Percentiles rank a stretch among this genome's conserved stretches.
These are phyloP conservation scores for Bipolaris cookei DNA, from an alignment of 2,329 filamentous ascomycete genomes.

Conservation along the genomic window DNA sequence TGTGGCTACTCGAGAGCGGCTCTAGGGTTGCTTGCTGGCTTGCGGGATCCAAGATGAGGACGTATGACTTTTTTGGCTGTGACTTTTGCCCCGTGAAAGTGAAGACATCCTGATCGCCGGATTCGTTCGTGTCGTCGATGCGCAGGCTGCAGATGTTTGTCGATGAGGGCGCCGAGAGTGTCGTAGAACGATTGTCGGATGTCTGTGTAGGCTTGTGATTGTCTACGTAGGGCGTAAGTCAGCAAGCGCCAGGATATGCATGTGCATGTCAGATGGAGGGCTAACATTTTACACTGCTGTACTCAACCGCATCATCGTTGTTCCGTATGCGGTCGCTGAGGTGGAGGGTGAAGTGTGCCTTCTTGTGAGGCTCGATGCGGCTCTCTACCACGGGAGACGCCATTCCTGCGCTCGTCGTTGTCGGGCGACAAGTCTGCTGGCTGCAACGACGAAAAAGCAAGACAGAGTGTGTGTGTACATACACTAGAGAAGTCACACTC, in stretches of 20 bases:
- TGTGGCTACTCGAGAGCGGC: slow-evolving; percentile 78
- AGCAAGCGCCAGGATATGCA: slow-evolving; percentile 22
- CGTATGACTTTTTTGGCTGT: slow-evolving; percentile 46
- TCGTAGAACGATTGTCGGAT: slow-evolving; percentile 37
- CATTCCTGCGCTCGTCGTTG: slow-evolving; percentile 27
- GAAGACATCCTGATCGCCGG: slow-evolving; percentile 44
- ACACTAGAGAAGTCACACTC: neutral
- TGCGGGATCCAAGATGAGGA: slow-evolving; percentile 75
- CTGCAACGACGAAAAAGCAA: neutral
- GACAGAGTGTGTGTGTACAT: neutral
- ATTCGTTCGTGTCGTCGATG: slow-evolving; percentile 35
- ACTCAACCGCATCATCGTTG: slow-evolving; percentile 27
- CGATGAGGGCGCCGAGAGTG: slow-evolving; percentile 32
- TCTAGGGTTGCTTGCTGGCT: slow-evolving; percentile 82
- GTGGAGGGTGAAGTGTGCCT: slow-evolving; percentile 47
- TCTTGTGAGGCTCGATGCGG: slow-evolving; percentile 49
- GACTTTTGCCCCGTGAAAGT: slow-evolving; percentile 50
- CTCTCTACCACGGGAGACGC: slow-evolving; percentile 47
- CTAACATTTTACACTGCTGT: slow-evolving; percentile 47
- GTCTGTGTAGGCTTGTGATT: slow-evolving; percentile 55
- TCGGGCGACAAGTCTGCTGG: neutral
- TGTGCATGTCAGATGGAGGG: neutral
- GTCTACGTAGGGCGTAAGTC: slow-evolving; percentile 34
- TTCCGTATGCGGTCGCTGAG: slow-evolving; percentile 44
- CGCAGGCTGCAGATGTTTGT: slow-evolving; percentile 36